Evolutionary conservation across 2,329 filamentous ascomycete species (phyloP).

Genomic region (Thyridium curvatum): DNA sequence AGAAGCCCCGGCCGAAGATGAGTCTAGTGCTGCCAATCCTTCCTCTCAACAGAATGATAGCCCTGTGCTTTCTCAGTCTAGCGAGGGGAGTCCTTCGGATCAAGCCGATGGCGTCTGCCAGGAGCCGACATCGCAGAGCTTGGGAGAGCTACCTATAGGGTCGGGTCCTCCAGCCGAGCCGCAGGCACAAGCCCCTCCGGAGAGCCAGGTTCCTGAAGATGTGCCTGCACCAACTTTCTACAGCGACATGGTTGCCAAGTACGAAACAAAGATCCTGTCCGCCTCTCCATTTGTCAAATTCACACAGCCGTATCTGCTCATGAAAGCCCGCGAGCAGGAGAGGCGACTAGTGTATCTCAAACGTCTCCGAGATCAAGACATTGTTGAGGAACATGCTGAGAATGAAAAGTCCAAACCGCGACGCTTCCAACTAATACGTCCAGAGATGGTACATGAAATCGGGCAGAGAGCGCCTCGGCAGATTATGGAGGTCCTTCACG

Average conservation of each 20-base stretch:
- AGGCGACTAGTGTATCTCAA: slow-evolving; percentile 76
- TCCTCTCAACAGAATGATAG: slow-evolving; percentile 11
- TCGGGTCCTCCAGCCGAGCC: slow-evolving; percentile 22
- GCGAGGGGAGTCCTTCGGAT: slow-evolving; percentile 6
- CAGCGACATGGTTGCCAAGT: slow-evolving; percentile 88
- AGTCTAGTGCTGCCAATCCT: background rate
- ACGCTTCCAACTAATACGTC: slow-evolving; percentile 84
- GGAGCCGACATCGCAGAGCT: background rate
- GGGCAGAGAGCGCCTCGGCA: slow-evolving; percentile 75
- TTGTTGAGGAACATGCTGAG: slow-evolving; percentile 46
- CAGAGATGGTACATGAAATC: slow-evolving; percentile 88
- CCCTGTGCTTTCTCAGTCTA: slow-evolving; percentile 14
- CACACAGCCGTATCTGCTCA: slow-evolving; percentile 85
- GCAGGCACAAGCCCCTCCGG: slow-evolving; percentile 36
- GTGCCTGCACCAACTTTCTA: slow-evolving; percentile 87
- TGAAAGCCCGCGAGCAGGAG: slow-evolving; percentile 88
- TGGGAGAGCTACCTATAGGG: slow-evolving; percentile 25
- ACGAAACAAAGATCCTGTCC: slow-evolving; percentile 87
- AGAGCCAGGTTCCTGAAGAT: slow-evolving; percentile 64
- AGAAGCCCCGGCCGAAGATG: too few species aligned
- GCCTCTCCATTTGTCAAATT: slow-evolving; percentile 96
- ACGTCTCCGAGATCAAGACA: slow-evolving; percentile 71
- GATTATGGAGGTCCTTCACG: slow-evolving; percentile 88
- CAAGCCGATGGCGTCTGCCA: too few species aligned
- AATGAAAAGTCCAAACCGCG: slow-evolving; percentile 59